Evolutionary conservation across 1,284 basidiomycete genomes (phyloP), one percentile per base, ranked within the genome.

Genomic region (Ustilago loliicola): DNA sequence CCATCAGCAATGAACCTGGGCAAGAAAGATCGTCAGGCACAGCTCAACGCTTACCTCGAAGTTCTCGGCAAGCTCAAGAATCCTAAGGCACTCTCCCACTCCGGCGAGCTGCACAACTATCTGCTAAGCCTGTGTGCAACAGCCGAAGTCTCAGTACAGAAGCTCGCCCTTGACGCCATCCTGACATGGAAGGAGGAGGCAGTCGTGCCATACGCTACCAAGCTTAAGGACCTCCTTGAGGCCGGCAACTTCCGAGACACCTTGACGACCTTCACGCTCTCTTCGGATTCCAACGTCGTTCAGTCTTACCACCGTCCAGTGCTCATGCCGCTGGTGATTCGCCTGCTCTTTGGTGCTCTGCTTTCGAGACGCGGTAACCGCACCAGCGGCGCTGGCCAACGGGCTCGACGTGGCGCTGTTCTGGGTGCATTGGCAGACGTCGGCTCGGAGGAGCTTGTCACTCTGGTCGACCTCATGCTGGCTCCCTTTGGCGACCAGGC

Each of bases 381-480:
- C 17, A 84, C 87, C 1, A 90, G 87, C 55, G 88, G 88, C n/a
- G 90, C 89, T 0, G 93, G 94, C 62, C 82, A 83, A 51, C 57
- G 66, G 23, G 76, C 82, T 47, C 89, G 94, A 34, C 93, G 86
- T 88, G 91, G 88, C 30, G 94, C 95, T 1, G 91, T 98, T 13
- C 88, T 99, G 25, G 88, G 90, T 17, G 88, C 92, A 1, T 88
- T 98, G 17, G 91, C 89, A 2, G 91, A 91, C 1, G 95, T 93
- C 80, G 89, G 89, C 0, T 89, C 92, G 38, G 89, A 90, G 8
- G 96, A 98, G 84, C 89, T 98, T 8, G 88, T 88, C 1, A 88
- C 94, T 0, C 88, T 99, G 0, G 91, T 97, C 23, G 92, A 95
- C 76, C 89, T 99, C 58, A 99, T 99, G 95, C 87, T 98, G n/a